Evolutionary conservation across 2,329 filamentous ascomycete genomes (phyloP).

Genomic region (Teratosphaeria destructans): DNA sequence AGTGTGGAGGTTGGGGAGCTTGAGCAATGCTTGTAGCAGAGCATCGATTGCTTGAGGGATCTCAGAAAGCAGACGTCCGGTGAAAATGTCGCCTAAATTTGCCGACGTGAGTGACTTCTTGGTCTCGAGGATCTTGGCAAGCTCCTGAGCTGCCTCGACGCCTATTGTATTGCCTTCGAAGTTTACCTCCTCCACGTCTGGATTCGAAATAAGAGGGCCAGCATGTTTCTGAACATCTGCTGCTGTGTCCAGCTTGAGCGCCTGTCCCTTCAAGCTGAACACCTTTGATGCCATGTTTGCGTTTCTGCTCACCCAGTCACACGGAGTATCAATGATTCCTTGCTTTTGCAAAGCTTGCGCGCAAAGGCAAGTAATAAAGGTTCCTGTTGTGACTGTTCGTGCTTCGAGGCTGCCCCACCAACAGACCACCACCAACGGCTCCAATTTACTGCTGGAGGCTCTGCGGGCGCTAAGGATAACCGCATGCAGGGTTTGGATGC

Average conservation of each 20-base stretch:
- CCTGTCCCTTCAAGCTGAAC: slow-evolving; percentile 86
- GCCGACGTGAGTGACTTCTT: slow-evolving; percentile 67
- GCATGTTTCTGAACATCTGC: slow-evolving; percentile 81
- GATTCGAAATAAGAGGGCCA: slow-evolving; percentile 57
- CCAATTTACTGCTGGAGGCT: neutral
- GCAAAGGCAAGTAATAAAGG: neutral
- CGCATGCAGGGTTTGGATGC: neutral
- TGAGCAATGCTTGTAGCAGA: slow-evolving; percentile 76
- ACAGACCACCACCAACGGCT: neutral
- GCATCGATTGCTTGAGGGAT: slow-evolving; percentile 82
- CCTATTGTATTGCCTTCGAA: slow-evolving; percentile 89
- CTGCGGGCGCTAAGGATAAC: neutral
- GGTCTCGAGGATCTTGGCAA: slow-evolving; percentile 72
- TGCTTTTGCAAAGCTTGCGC: neutral
- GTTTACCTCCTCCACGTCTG: slow-evolving; percentile 72
- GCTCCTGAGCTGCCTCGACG: slow-evolving; percentile 72
- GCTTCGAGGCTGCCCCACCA: neutral
- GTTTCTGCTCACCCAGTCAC: neutral
- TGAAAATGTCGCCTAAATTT: slow-evolving; percentile 97
- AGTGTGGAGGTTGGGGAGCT: slow-evolving; percentile 76
- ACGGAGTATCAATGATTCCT: neutral
- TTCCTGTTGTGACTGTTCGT: neutral
- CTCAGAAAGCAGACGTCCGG: slow-evolving; percentile 80
- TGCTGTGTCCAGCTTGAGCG: slow-evolving; percentile 82
- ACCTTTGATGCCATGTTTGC: slow-evolving; percentile 41